phyloP scores from a whole-genome alignment of 1,284 basidiomycete species.

The Hemileia vastatrix region DNA sequence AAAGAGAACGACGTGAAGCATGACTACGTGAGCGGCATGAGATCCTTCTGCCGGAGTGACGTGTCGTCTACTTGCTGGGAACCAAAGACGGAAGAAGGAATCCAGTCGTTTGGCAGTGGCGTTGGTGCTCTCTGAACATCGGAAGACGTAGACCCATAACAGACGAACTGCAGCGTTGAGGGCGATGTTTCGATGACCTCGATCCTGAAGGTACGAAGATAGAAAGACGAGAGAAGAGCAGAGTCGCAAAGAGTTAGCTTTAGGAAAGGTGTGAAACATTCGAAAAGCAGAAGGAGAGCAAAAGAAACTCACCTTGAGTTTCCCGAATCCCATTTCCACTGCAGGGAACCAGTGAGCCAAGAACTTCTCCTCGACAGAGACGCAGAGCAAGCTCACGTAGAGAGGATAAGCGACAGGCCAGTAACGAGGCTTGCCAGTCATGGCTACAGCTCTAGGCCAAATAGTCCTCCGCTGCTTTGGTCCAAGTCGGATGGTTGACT shows the following conservation, averaged over 20 bases:
- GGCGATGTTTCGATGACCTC: slow-evolving; percentile 58
- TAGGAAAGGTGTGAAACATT: background rate
- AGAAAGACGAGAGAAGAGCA: background rate
- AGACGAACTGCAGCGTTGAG: slow-evolving; percentile 74
- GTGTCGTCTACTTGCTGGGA: slow-evolving; percentile 59
- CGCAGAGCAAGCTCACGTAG: slow-evolving; percentile 70
- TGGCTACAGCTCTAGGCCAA: slow-evolving; percentile 69
- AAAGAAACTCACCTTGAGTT: background rate
- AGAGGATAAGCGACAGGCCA: slow-evolving; percentile 81
- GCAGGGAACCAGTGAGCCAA: slow-evolving; percentile 74
- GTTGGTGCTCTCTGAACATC: slow-evolving; percentile 73
- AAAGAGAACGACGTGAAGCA: slow-evolving; percentile 71
- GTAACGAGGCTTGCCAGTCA: slow-evolving; percentile 80
- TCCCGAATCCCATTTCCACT: background rate
- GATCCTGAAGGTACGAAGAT: slow-evolving; percentile 54
- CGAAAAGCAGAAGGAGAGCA: background rate
- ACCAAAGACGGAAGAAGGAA: slow-evolving; percentile 63
- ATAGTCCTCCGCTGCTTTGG: slow-evolving; percentile 78
- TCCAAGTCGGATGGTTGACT: slow-evolving; percentile 89
- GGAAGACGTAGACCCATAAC: slow-evolving; percentile 87
- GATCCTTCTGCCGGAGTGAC: slow-evolving; percentile 65
- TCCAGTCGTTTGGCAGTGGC: slow-evolving; percentile 70
- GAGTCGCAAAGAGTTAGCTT: too few relatives aligned
- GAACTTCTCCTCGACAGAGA: slow-evolving; percentile 76
- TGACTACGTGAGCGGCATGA: slow-evolving; percentile 64